Percentiles rank a stretch among this genome's conserved stretches.
These are phyloP conservation scores for Didymellaceae sp. DNA, from an alignment of 2,329 filamentous ascomycete genomes.

Conservation along the genomic window DNA sequence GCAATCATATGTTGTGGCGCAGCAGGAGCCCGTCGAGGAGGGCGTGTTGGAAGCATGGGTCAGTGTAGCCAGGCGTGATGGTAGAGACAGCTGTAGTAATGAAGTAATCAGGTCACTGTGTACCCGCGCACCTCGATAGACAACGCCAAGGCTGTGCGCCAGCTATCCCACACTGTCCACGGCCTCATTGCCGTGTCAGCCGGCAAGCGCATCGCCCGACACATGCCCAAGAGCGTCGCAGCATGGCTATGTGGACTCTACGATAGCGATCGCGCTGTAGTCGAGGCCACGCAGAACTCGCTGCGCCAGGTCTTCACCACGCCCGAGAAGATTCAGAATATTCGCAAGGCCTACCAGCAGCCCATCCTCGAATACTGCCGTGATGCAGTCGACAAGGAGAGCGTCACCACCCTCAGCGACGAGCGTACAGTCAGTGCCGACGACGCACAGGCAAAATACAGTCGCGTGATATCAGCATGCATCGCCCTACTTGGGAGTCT, in stretches of 20 bases:
- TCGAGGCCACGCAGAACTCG: constrained; percentile 78
- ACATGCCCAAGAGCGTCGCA: constrained; percentile 78
- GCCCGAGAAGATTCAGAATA: constrained; percentile 75
- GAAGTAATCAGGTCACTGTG: constrained; percentile 69
- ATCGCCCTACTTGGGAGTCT: constrained; percentile 63
- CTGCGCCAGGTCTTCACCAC: constrained; percentile 77
- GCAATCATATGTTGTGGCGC: constrained; percentile 66
- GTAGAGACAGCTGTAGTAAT: constrained; percentile 4
- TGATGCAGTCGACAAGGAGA: constrained; percentile 79
- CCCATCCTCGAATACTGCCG: constrained; percentile 83
- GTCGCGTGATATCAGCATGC: constrained; percentile 72
- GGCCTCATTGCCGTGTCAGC: constrained; percentile 63
- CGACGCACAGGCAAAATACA: constrained; percentile 85
- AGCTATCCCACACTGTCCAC: constrained; percentile 81
- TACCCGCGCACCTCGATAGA: constrained; percentile 93
- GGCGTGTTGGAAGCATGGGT: constrained; percentile 89
- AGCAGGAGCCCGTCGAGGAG: constrained; percentile 74
- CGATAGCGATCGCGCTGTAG: constrained; percentile 80
- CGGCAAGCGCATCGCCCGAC: constrained; percentile 83
- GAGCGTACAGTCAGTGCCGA: constrained; percentile 83
- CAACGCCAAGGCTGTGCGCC: constrained; percentile 83
- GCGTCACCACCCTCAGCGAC: constrained; percentile 82
- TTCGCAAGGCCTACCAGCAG: constrained; percentile 82
- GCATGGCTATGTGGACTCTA: constrained; percentile 92
- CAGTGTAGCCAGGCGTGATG: constrained; percentile 45